These are phyloP conservation scores for Lignosus rhinocerotis DNA, from an alignment of 1,284 basidiomycete genomes.

Conservation along the genomic window DNA sequence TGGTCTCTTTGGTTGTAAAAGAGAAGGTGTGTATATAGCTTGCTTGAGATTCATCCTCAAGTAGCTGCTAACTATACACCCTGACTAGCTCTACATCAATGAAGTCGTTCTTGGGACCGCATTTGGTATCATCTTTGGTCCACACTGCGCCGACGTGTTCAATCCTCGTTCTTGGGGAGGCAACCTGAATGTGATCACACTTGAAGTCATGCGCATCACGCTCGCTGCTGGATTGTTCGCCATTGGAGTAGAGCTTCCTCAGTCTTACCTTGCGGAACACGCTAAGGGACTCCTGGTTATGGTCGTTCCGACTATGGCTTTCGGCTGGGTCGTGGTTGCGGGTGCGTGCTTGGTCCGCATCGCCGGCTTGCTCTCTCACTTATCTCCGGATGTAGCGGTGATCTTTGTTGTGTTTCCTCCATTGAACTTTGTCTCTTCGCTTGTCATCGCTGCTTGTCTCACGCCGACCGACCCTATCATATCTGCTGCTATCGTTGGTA, in stretches of 20 bases:
- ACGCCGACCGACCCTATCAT: constrained; percentile 49
- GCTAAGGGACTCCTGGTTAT: constrained; percentile 59
- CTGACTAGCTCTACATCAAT: constrained; percentile 78
- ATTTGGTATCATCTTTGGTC: constrained; percentile 75
- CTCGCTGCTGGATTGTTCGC: constrained; percentile 72
- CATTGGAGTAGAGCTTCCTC: constrained; percentile 73
- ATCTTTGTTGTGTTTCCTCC: constrained; percentile 56
- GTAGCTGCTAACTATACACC: neutral
- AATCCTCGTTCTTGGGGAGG: constrained; percentile 78
- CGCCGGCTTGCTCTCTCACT: neutral
- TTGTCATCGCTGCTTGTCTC: neutral
- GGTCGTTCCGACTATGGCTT: constrained; percentile 79
- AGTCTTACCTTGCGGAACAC: constrained; percentile 65
- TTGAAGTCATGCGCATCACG: constrained; percentile 78
- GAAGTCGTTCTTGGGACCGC: constrained; percentile 91
- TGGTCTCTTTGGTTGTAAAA: constrained; percentile 81
- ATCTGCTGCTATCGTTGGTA: constrained; percentile 62
- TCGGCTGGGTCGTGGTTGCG: constrained; percentile 74
- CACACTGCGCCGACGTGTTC: constrained; percentile 77
- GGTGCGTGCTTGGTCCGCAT: constrained; percentile 37
- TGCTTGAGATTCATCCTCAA: neutral
- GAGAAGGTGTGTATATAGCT: constrained; percentile 54
- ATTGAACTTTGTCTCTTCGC: neutral
- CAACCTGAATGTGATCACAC: constrained; percentile 62
- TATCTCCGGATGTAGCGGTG: constrained; percentile 12